Evolutionary conservation across 305 asterid species (phyloP).

Genomic region (Solanum hybrid): DNA sequence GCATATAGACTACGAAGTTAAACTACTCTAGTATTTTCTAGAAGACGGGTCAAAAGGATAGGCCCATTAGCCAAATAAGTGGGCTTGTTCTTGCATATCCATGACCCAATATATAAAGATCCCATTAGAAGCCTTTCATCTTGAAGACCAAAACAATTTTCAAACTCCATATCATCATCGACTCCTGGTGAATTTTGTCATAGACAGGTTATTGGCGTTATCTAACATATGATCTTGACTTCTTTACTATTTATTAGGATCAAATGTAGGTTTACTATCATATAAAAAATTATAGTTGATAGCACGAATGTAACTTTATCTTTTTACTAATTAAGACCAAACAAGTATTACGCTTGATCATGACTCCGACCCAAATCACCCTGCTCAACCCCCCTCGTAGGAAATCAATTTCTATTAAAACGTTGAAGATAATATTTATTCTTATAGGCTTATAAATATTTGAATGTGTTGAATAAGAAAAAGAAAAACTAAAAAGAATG

Average conservation of each 20-base stretch:
- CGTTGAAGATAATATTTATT: background rate
- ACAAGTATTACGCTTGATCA: background rate
- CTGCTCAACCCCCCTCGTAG: background rate
- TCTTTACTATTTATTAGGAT: background rate
- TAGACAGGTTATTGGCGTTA: background rate
- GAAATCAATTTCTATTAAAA: background rate
- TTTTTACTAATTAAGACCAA: background rate
- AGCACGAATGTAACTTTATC: background rate
- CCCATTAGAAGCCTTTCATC: no score
- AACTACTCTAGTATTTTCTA: background rate
- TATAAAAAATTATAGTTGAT: background rate
- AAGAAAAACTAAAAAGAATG: background rate
- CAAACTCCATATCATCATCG: background rate
- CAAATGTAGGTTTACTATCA: background rate
- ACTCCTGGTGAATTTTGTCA: background rate
- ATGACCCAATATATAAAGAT: background rate
- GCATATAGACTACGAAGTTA: no score
- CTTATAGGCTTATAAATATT: no score
- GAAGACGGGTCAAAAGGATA: background rate
- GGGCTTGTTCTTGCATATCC: background rate
- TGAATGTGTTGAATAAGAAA: background rate
- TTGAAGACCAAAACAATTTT: no score
- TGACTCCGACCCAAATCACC: background rate
- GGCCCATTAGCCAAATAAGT: background rate
- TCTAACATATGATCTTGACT: background rate